Conservation (phyloP, 2,329 filamentous ascomycete genomes). For the Trichoderma gracile region DNA sequence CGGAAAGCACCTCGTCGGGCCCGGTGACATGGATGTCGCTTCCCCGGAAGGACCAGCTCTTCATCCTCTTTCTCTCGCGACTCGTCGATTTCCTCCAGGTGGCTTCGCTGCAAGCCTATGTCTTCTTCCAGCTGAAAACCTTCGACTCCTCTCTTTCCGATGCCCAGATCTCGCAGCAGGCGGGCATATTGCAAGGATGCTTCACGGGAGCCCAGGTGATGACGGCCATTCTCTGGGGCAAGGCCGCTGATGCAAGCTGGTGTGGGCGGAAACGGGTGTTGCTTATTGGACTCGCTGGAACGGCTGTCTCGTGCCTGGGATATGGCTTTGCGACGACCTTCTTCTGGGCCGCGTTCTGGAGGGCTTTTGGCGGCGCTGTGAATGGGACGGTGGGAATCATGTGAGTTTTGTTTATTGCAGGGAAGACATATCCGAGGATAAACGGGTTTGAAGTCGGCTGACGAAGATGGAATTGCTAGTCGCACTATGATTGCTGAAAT, state of each 20-base stretch:
- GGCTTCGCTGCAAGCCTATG: slow-evolving; percentile 16
- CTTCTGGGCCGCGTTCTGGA: slow-evolving; percentile 62
- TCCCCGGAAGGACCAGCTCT: slow-evolving; percentile 69
- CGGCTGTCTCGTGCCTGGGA: slow-evolving; percentile 6
- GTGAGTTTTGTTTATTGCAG: slow-evolving; percentile 35
- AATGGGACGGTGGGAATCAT: slow-evolving; percentile 54
- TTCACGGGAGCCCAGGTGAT: slow-evolving; percentile 17
- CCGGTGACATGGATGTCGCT: slow-evolving; percentile 67
- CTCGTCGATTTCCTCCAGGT: slow-evolving; percentile 19
- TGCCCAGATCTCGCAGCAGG: slow-evolving; percentile 16
- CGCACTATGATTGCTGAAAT: slow-evolving; percentile 53
- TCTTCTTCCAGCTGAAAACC: slow-evolving; percentile 15
- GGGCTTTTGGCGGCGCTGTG: slow-evolving; percentile 61
- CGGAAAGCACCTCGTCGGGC: neutral
- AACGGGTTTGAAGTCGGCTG: neutral
- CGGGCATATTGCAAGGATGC: slow-evolving; percentile 4
- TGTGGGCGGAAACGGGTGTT: slow-evolving; percentile 18
- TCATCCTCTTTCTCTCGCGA: slow-evolving; percentile 62
- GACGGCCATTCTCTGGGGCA: slow-evolving; percentile 19
- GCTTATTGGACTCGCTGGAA: slow-evolving; percentile 8
- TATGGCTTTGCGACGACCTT: slow-evolving; percentile 22
- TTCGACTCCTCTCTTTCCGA: slow-evolving; percentile 17
- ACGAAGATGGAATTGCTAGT: slow-evolving; percentile 31
- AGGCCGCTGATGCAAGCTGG: slow-evolving; percentile 18
- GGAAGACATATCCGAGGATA: neutral